phyloP scores from a whole-genome alignment of 2,329 filamentous ascomycete species.

The Paracoccidioides brasiliensis region DNA sequence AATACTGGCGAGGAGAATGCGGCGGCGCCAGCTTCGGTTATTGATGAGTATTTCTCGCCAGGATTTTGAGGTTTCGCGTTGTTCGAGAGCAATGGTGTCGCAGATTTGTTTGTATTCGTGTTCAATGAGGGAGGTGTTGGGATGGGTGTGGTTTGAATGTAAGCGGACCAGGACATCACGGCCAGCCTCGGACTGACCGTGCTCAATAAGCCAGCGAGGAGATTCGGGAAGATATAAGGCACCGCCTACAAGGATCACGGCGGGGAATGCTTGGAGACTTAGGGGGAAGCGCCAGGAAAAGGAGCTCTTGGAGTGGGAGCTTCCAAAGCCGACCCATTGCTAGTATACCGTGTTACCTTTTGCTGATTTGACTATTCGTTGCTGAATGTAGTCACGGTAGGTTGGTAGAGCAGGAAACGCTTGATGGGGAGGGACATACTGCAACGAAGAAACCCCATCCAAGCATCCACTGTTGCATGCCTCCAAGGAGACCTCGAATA shows the following conservation, averaged over 20 bases:
- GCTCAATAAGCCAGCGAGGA: conserved; percentile 25
- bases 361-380: not conserved
- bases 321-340: conserved; percentile 37
- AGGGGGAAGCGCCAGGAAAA: conserved; percentile 26
- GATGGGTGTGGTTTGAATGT: conserved; percentile 17
- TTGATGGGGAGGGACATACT: conserved; percentile 12
- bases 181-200: conserved; percentile 24
- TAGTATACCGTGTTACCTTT: not conserved
- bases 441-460: conserved; percentile 32
- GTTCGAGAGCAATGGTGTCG: conserved; percentile 27
- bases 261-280: conserved; percentile 29
- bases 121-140: conserved; percentile 19
- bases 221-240: conserved; percentile 25
- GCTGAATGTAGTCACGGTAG: not conserved
- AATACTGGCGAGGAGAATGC: conserved; percentile 36
- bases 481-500: conserved; percentile 28
- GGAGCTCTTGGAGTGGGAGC: conserved; percentile 24
- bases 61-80: conserved; percentile 23
- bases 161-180: conserved; percentile 21
- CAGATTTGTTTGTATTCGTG: conserved; percentile 31
- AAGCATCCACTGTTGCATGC: conserved; percentile 35
- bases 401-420: not conserved
- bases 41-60: conserved; percentile 32
- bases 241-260: conserved; percentile 23
- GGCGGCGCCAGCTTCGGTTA: conserved; percentile 32